phyloP scores from a whole-genome alignment of 1,284 basidiomycete species.

The Ceratobasidium sp. region DNA sequence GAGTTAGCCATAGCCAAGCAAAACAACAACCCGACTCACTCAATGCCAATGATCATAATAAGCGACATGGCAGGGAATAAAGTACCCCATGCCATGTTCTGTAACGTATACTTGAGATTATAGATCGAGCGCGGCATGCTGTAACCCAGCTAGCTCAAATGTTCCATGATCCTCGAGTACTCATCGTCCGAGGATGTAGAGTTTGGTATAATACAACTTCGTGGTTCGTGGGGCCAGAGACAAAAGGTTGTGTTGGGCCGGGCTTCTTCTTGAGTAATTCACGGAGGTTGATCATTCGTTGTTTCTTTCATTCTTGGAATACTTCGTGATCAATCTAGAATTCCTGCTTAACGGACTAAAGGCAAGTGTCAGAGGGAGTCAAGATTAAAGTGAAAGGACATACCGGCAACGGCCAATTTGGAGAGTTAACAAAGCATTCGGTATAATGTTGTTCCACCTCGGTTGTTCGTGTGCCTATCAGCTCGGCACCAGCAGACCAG shows the following conservation, averaged over 20 bases:
- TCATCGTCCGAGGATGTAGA: slow-evolving; percentile 63
- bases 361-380: not conserved
- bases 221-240: slow-evolving; percentile 94
- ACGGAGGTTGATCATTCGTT: slow-evolving; percentile 76
- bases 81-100: slow-evolving; percentile 84
- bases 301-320: slow-evolving; percentile 89
- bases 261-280: slow-evolving; percentile 29
- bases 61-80: slow-evolving; percentile 67
- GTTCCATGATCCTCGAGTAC: slow-evolving; percentile 60
- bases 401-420: slow-evolving; percentile 84
- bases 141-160: not conserved
- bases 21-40: not conserved
- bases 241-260: slow-evolving; percentile 69
- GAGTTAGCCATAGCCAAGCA: slow-evolving; percentile 52
- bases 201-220: slow-evolving; percentile 86
- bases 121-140: slow-evolving; percentile 62
- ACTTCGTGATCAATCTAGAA: slow-evolving; percentile 84
- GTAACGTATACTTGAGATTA: slow-evolving; percentile 58
- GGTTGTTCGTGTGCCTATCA: slow-evolving; percentile 93
- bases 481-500: slow-evolving; percentile 96
- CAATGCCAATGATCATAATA: slow-evolving; percentile 52
- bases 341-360: slow-evolving; percentile 70
- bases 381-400: slow-evolving; percentile 52
- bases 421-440: slow-evolving; percentile 83
- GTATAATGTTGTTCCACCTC: slow-evolving; percentile 95